Conservation (phyloP, 2,329 filamentous ascomycete genomes). For the Leptographium wingfieldii region DNA sequence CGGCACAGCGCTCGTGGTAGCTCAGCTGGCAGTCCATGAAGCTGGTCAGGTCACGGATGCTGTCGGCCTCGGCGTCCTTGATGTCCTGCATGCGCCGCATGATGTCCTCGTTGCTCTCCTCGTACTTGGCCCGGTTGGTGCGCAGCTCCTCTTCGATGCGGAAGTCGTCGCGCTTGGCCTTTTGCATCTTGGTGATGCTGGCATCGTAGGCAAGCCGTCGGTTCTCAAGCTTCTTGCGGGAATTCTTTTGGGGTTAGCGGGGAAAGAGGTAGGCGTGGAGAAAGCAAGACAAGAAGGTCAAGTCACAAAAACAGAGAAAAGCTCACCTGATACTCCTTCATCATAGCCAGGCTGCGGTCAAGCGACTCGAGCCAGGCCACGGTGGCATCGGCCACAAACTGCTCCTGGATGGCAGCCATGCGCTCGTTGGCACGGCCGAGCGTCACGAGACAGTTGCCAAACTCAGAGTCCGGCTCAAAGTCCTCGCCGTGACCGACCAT, state of each 20-base stretch:
- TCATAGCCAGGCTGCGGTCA: conserved; percentile 78
- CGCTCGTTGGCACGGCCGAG: conserved; percentile 82
- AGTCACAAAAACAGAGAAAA: too few relatives aligned
- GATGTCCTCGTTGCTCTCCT: conserved; percentile 89
- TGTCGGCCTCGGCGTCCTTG: conserved; percentile 79
- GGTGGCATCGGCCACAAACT: conserved; percentile 65
- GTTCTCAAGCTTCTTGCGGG: conserved; percentile 88
- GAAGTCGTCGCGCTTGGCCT: conserved; percentile 88
- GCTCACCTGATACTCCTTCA: conserved; percentile 88
- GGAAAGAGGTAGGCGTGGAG: too few relatives aligned
- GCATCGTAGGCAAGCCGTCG: conserved; percentile 85
- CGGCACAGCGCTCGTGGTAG: conserved; percentile 82
- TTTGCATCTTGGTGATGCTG: conserved; percentile 79
- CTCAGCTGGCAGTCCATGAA: conserved; percentile 84
- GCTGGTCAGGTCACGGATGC: conserved; percentile 61
- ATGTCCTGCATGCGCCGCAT: conserved; percentile 90
- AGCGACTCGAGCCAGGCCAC: conserved; percentile 83
- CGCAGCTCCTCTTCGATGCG: conserved; percentile 85
- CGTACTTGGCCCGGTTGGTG: conserved; percentile 86
- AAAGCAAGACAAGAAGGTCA: too few relatives aligned
- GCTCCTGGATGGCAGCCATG: conserved; percentile 73
- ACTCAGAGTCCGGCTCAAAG: conserved; percentile 82
- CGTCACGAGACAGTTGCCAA: conserved; percentile 70
- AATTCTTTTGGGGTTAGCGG: too few relatives aligned
- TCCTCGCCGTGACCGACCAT: conserved; percentile 89